phyloP scores from a whole-genome alignment of 202 grass and related monocot genomes.

The Zizania palustris region DNA sequence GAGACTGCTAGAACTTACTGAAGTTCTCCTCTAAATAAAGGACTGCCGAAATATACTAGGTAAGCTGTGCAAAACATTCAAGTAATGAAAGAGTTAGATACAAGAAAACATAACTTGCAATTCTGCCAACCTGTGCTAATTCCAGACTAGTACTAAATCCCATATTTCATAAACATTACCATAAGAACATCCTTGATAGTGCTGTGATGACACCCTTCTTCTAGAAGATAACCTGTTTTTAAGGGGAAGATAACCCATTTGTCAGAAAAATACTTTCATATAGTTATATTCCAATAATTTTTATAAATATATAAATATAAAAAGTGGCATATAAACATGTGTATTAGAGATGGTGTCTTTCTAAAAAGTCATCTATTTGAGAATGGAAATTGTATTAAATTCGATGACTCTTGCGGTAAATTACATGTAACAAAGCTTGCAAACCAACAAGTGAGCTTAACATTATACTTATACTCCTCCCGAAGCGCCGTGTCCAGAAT shows the following conservation, averaged over 20 bases:
- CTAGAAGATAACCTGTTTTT: background rate
- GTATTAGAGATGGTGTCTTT: too few species aligned
- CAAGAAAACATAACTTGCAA: background rate
- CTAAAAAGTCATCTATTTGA: too few species aligned
- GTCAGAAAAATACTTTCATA: too few species aligned
- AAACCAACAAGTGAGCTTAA: background rate
- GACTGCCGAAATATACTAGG: background rate
- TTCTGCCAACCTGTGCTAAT: background rate
- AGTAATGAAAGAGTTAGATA: background rate
- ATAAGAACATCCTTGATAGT: background rate
- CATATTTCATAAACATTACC: background rate
- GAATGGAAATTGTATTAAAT: background rate
- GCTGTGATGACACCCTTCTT: constrained; percentile 5
- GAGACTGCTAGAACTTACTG: background rate
- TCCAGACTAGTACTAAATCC: background rate
- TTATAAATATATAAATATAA: too few species aligned
- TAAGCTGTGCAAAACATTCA: background rate
- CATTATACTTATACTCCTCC: background rate
- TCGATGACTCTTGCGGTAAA: background rate
- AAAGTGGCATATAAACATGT: too few species aligned
- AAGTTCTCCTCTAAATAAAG: background rate
- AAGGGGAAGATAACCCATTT: background rate
- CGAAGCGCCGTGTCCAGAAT: background rate
- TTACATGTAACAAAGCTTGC: background rate
- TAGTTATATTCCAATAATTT: too few species aligned